These are phyloP conservation scores for Plantago coronopus DNA, from an alignment of 305 asterid genomes.

Conservation along the genomic window DNA sequence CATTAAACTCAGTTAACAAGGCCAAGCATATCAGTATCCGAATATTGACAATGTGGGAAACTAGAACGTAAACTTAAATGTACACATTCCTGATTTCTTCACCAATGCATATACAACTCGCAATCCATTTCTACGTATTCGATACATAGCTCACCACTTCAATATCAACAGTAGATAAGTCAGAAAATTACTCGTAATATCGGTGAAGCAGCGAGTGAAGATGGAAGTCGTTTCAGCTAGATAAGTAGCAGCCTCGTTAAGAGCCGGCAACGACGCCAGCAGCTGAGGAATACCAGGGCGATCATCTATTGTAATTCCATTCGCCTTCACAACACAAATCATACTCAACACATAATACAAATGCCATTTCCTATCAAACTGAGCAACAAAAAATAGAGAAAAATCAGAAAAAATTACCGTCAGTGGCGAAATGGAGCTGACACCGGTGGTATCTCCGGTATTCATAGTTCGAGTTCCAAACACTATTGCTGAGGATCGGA, in stretches of 20 bases:
- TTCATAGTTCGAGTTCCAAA: neutral
- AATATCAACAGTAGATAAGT: neutral
- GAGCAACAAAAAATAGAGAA: neutral
- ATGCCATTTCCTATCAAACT: neutral
- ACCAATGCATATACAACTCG: neutral
- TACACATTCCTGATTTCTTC: neutral
- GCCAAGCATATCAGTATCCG: neutral
- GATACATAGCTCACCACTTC: neutral
- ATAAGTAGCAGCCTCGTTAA: conserved; percentile 81
- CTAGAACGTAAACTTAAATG: too few species aligned
- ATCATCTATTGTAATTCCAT: conserved; percentile 38
- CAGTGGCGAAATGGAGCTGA: neutral
- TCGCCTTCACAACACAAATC: conserved; percentile 38
- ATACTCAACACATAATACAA: neutral
- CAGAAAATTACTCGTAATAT: conserved; percentile 42
- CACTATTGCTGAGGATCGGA: neutral
- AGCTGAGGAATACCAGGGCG: conserved; percentile 71
- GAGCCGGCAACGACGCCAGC: conserved; percentile 66
- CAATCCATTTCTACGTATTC: neutral
- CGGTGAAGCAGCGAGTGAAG: conserved; percentile 76
- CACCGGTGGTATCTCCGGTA: neutral
- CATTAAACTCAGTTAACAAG: too few species aligned
- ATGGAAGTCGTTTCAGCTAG: conserved; percentile 74
- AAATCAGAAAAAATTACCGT: neutral
- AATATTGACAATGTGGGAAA: neutral